phyloP scores from a whole-genome alignment of 164 flowering plant species.

The Euptelea pleiosperma region DNA sequence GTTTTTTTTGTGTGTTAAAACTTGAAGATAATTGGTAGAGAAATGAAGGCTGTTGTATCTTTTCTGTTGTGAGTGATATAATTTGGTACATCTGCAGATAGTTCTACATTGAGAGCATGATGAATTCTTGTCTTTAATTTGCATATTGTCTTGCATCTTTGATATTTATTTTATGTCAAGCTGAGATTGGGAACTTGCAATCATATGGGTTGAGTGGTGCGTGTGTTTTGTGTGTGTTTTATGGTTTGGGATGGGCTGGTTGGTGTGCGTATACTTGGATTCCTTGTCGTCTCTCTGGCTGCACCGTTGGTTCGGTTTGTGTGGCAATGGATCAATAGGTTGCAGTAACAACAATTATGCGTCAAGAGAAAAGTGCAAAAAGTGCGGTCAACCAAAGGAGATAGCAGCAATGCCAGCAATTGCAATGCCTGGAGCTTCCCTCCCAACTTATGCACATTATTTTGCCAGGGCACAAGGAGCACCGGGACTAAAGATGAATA shows the following conservation, averaged over 20 bases:
- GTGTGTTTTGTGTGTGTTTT: conserved; percentile 57
- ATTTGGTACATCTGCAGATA: not conserved
- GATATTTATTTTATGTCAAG: conserved; percentile 12
- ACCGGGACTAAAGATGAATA: conserved; percentile 49
- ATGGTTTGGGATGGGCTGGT: conserved; percentile 61
- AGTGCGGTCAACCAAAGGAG: conserved; percentile 96
- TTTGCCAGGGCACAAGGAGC: conserved; percentile 73
- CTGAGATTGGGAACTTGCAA: conserved; percentile 28
- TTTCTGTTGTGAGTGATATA: not conserved
- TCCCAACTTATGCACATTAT: conserved; percentile 75
- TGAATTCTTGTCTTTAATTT: conserved; percentile 1
- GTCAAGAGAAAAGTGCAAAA: conserved; percentile 95
- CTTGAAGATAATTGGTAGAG: not conserved
- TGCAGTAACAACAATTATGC: conserved; percentile 99
- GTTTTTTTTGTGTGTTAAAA: too few species aligned
- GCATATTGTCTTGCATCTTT: not conserved
- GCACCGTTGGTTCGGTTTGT: conserved; percentile 68
- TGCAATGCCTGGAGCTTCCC: conserved; percentile 84
- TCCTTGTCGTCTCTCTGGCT: conserved; percentile 61
- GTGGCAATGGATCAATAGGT: conserved; percentile 81
- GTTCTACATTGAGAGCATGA: not conserved
- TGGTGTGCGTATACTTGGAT: conserved; percentile 89
- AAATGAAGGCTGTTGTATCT: not conserved
- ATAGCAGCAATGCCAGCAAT: conserved; percentile 93
- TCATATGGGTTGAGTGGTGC: conserved; percentile 73